phyloP scores from a whole-genome alignment of 2,329 filamentous ascomycete genomes.

The Mycosphaerella sp. region DNA sequence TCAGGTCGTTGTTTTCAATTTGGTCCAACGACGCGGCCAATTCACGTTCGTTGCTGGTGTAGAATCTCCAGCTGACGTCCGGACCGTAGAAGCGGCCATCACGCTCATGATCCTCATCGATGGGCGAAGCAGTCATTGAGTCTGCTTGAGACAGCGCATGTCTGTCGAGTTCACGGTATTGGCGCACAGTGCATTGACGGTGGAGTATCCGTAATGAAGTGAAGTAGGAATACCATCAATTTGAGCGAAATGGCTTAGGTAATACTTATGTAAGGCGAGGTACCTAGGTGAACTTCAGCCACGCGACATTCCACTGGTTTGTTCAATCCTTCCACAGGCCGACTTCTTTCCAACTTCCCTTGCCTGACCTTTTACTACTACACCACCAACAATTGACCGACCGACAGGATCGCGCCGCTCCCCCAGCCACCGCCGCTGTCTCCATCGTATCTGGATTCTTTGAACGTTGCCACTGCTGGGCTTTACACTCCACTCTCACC shows the following conservation, averaged over 20 bases:
- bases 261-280: no score
- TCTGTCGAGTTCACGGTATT: no score
- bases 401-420: neutral
- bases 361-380: neutral
- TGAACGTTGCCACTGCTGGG: neutral
- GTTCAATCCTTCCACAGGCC: neutral
- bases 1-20: conserved; percentile 60
- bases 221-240: no score
- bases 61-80: conserved; percentile 58
- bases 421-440: neutral
- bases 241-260: no score
- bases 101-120: conserved; percentile 20
- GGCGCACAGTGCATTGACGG: no score
- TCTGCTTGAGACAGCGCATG: neutral
- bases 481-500: neutral
- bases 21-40: conserved; percentile 59
- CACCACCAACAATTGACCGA: neutral
- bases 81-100: conserved; percentile 67
- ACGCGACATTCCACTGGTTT: no score
- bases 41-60: conserved; percentile 58
- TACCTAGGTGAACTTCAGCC: no score
- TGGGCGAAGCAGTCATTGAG: conserved; percentile 4
- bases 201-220: no score
- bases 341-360: neutral
- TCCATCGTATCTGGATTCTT: neutral